Percentiles rank a stretch among this genome's conserved stretches.
Evolutionary conservation across 345 rosid genomes (phyloP).

Genomic region (Pistacia integerrima): DNA sequence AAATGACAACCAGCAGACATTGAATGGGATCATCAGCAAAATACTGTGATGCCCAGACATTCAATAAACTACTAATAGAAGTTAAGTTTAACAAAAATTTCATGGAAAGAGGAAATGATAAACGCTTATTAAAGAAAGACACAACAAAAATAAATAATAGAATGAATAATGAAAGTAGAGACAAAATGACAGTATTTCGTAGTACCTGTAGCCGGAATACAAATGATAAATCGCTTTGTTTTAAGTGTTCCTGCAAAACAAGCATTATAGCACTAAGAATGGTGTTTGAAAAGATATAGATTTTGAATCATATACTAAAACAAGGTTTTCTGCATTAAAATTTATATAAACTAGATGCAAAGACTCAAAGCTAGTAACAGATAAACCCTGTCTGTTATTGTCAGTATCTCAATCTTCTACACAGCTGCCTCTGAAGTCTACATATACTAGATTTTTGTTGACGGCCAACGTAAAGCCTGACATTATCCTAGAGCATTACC

Average conservation of each 20-base stretch:
- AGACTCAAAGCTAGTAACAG: not conserved
- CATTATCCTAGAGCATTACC: not conserved
- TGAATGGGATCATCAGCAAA: not conserved
- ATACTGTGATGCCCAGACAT: not conserved
- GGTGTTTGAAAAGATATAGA: constrained; percentile 8
- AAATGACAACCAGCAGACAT: not conserved
- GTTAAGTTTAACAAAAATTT: not conserved
- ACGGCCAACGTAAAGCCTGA: not conserved
- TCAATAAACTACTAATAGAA: not conserved
- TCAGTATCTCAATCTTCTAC: not conserved
- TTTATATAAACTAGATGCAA: not conserved
- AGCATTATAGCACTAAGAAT: constrained; percentile 20
- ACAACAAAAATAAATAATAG: not conserved
- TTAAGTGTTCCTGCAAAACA: constrained; percentile 80
- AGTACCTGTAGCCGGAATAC: constrained; percentile 90
- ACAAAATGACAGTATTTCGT: constrained; percentile 6
- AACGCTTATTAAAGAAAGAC: not conserved
- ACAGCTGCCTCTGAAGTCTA: not conserved
- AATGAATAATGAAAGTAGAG: not conserved
- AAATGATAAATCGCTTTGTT: constrained; percentile 88
- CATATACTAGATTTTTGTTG: no score
- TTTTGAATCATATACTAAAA: not conserved
- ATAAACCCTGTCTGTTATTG: not conserved
- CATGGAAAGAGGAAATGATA: not conserved
- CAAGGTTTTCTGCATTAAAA: not conserved